Evolutionary conservation across 768 basidiomycete genomes (phyloP).

Genomic region (Astraeus odoratus): DNA sequence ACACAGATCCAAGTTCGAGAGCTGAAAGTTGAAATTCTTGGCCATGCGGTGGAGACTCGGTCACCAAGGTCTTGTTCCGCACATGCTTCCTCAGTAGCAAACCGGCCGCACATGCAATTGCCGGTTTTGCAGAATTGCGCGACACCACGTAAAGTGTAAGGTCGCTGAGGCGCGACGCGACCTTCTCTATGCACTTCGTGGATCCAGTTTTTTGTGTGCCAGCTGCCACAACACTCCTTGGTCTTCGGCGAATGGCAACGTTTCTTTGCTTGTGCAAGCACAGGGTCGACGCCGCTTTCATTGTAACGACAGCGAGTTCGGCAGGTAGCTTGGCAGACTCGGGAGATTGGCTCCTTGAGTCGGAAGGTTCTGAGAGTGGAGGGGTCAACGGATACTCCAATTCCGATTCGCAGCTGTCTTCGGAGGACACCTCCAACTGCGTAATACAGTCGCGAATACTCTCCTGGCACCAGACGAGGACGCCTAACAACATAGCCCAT

Average conservation of each 20-base stretch:
- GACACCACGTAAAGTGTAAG: slow-evolving; percentile 53
- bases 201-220: background rate
- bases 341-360: slow-evolving; percentile 58
- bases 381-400: slow-evolving; percentile 69
- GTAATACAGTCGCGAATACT: slow-evolving; percentile 36
- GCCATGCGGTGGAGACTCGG: background rate
- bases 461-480: slow-evolving; percentile 34
- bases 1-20: slow-evolving; percentile 37
- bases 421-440: slow-evolving; percentile 13
- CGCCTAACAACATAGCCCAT: slow-evolving; percentile 26
- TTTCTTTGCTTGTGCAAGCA: slow-evolving; percentile 17
- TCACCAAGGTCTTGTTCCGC: background rate
- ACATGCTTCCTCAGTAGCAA: slow-evolving; percentile 30
- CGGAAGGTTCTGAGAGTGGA: slow-evolving; percentile 67
- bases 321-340: slow-evolving; percentile 14
- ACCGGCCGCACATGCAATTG: slow-evolving; percentile 50
- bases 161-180: slow-evolving; percentile 11
- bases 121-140: slow-evolving; percentile 55
- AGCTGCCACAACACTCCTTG: slow-evolving; percentile 15
- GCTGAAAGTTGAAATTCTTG: slow-evolving; percentile 33
- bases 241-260: slow-evolving; percentile 19
- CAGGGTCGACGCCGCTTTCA: slow-evolving; percentile 9
- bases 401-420: slow-evolving; percentile 45
- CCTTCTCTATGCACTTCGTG: slow-evolving; percentile 6
- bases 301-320: slow-evolving; percentile 15